A percentile compares a stretch with the other conserved stretches of the same genome.
Conservation (phyloP, 768 basidiomycete species). For the Daedalea quercina region DNA sequence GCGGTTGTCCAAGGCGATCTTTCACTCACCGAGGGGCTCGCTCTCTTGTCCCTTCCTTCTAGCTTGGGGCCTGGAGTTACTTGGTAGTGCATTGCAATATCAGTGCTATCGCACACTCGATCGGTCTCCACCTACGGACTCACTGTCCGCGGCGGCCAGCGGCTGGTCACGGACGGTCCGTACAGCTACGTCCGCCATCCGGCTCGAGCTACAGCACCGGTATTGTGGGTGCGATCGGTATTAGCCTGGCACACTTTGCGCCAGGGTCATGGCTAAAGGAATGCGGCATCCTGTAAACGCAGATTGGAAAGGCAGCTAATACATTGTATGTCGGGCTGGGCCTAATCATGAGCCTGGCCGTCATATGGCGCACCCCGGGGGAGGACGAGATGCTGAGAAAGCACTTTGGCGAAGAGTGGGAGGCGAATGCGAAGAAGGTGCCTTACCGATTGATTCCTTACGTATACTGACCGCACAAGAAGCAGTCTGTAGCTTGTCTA, state of each 20-base stretch:
- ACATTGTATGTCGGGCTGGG: background rate
- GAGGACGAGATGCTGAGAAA: slow-evolving; percentile 1
- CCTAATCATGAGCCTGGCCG: background rate
- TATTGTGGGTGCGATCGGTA: background rate
- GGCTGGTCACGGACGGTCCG: slow-evolving; percentile 14
- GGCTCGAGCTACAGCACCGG: slow-evolving; percentile 12
- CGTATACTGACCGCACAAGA: slow-evolving; percentile 3
- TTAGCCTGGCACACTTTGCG: background rate
- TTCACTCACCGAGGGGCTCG: background rate
- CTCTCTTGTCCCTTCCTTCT: slow-evolving; percentile 9
- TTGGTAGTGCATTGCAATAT: slow-evolving; percentile 7
- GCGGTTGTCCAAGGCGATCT: background rate
- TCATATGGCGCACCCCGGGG: background rate
- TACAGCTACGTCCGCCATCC: slow-evolving; percentile 18
- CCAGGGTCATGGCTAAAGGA: slow-evolving; percentile 3
- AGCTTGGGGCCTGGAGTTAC: slow-evolving; percentile 7
- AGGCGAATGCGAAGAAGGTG: background rate
- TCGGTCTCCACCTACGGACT: background rate
- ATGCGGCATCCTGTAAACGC: slow-evolving; percentile 1
- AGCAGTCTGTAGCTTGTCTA: too few relatives aligned
- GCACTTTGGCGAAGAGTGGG: slow-evolving; percentile 2
- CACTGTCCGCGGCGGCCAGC: slow-evolving; percentile 10
- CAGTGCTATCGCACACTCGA: slow-evolving; percentile 22
- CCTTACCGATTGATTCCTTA: slow-evolving; percentile 1
- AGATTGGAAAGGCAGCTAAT: background rate